Conservation (phyloP, 768 basidiomycete species). For the Tulasnella sp. region DNA sequence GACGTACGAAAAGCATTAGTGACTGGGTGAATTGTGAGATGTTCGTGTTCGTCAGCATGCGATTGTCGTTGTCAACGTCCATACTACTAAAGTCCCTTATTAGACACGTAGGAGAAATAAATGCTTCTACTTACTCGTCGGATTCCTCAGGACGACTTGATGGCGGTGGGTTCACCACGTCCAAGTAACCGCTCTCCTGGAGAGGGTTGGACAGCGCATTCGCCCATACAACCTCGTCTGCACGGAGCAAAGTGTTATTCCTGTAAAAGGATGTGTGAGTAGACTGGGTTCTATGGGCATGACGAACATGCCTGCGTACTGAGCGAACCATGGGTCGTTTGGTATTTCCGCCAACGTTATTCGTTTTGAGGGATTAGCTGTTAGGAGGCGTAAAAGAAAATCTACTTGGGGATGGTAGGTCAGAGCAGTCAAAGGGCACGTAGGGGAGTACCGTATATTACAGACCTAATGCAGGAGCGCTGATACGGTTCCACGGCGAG, state of each 20-base stretch:
- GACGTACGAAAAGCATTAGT: conserved; percentile 69
- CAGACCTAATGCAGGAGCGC: conserved; percentile 48
- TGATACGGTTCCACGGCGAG: conserved; percentile 67
- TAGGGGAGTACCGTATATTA: conserved; percentile 11
- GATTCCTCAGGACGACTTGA: conserved; percentile 13
- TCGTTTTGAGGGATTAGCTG: conserved; percentile 53
- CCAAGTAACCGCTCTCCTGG: conserved; percentile 59
- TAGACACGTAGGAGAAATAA: not conserved
- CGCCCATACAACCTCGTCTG: conserved; percentile 58
- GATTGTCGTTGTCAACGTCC: conserved; percentile 46
- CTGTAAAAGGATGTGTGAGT: conserved; percentile 10
- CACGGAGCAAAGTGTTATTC: not conserved
- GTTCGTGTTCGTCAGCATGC: conserved; percentile 42
- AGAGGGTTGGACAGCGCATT: conserved; percentile 58
- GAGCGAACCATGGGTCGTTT: conserved; percentile 61
- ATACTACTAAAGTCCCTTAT: conserved; percentile 14
- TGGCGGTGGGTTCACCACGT: conserved; percentile 35
- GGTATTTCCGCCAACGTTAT: conserved; percentile 47
- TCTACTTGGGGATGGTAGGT: conserved; percentile 38
- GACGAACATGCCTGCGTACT: conserved; percentile 32
- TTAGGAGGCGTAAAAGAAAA: conserved; percentile 61
- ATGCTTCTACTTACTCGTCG: not conserved
- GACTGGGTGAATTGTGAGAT: conserved; percentile 66
- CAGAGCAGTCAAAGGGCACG: not conserved
- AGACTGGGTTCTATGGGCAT: not conserved